Percentiles rank a stretch among this genome's conserved stretches.
phyloP scores from a whole-genome alignment of 2,329 filamentous ascomycete genomes.

The Alternaria infectoria region DNA sequence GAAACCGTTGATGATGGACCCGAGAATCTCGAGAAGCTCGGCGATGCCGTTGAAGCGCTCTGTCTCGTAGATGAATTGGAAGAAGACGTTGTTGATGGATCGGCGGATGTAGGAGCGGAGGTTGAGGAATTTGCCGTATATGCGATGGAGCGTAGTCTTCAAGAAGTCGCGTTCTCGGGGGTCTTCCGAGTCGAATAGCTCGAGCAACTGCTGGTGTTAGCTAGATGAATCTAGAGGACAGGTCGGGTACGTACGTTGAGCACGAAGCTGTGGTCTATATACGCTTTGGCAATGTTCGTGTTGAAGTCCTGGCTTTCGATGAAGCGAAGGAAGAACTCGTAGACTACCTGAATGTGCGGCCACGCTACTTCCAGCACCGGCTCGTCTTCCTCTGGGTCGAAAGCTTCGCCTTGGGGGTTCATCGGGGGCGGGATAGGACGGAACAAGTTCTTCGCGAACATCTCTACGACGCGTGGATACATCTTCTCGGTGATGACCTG shows the following conservation, averaged over 20 bases:
- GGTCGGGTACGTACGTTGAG: constrained; percentile 64
- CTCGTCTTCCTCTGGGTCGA: constrained; percentile 98
- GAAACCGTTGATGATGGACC: constrained; percentile 99
- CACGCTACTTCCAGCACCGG: constrained; percentile 97
- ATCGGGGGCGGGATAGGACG: constrained; percentile 95
- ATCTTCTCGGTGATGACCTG: constrained; percentile 99
- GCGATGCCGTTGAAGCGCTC: constrained; percentile 98
- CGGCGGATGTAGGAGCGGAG: constrained; percentile 94
- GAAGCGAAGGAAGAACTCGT: constrained; percentile 98
- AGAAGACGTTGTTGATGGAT: constrained; percentile 99
- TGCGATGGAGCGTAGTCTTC: constrained; percentile 96
- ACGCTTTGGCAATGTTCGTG: constrained; percentile 98
- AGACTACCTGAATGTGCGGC: constrained; percentile 99
- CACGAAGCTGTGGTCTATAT: constrained; percentile 98
- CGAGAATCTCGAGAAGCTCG: constrained; percentile 92
- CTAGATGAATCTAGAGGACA: background rate
- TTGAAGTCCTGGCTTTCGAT: constrained; percentile 99
- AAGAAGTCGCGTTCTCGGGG: constrained; percentile 95
- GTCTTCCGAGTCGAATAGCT: constrained; percentile 97
- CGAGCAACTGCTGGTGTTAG: constrained; percentile 70
- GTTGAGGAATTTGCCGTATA: constrained; percentile 99
- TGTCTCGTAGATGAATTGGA: constrained; percentile 99
- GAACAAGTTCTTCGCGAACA: constrained; percentile 99
- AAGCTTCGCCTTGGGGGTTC: constrained; percentile 97
- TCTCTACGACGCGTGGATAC: constrained; percentile 97